phyloP scores from a whole-genome alignment of 1,284 basidiomycete species.

The Phylloboletellus chloephorus region DNA sequence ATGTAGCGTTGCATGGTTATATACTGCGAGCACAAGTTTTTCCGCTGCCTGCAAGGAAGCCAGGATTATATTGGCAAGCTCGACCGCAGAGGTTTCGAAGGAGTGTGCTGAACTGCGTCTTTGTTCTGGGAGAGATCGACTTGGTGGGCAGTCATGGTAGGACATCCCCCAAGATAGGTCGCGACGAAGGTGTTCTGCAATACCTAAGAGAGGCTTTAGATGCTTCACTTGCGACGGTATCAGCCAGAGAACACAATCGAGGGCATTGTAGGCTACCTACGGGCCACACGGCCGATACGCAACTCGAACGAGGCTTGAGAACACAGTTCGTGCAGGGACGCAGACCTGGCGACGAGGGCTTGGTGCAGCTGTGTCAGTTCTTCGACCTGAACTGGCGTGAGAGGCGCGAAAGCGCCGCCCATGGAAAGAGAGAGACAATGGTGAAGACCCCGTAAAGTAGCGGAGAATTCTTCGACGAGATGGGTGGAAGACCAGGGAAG shows the following conservation, averaged over 20 bases:
- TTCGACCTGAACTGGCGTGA: slow-evolving; percentile 3
- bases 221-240: slow-evolving; percentile 35
- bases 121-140: slow-evolving; percentile 9
- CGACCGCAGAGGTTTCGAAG: slow-evolving; percentile 6
- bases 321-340: slow-evolving; percentile 40
- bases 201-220: slow-evolving; percentile 42
- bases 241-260: background rate
- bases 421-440: slow-evolving; percentile 35
- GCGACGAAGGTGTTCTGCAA: slow-evolving; percentile 41
- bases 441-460: slow-evolving; percentile 34
- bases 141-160: slow-evolving; percentile 17
- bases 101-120: slow-evolving; percentile 14
- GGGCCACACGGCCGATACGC: slow-evolving; percentile 41
- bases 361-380: slow-evolving; percentile 22
- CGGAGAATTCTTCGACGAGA: slow-evolving; percentile 39
- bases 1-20: slow-evolving; percentile 15
- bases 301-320: slow-evolving; percentile 46
- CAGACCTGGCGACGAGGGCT: slow-evolving; percentile 36
- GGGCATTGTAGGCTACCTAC: slow-evolving; percentile 27
- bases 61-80: slow-evolving; percentile 25
- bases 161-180: slow-evolving; percentile 45
- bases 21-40: slow-evolving; percentile 4
- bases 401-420: slow-evolving; percentile 26
- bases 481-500: slow-evolving; percentile 41
- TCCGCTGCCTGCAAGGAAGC: slow-evolving; percentile 31